phyloP scores from a whole-genome alignment of 208 protist genomes.

The Acanthamoeba divionensis region DNA sequence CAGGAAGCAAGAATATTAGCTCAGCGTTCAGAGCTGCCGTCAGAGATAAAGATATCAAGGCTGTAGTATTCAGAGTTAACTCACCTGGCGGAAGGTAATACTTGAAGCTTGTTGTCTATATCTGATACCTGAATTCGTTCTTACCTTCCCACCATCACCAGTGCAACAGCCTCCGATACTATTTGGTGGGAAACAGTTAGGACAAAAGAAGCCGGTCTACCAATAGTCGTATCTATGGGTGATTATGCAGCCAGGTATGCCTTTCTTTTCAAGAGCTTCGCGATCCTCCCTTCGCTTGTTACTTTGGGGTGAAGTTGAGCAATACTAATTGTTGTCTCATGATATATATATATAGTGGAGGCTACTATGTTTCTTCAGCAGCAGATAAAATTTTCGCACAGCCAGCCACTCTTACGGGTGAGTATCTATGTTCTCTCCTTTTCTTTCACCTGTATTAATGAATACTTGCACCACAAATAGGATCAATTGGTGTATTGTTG shows the following conservation, averaged over 20 bases:
- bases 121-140: not conserved
- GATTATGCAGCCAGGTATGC: not conserved
- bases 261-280: too few relatives aligned
- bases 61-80: not conserved
- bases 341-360: not conserved
- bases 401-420: slow-evolving; percentile 27
- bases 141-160: not conserved
- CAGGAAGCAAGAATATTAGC: slow-evolving; percentile 7
- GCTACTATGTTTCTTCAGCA: not conserved
- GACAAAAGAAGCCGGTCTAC: not conserved
- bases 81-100: slow-evolving; percentile 34
- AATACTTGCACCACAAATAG: too few relatives aligned
- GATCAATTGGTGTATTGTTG: slow-evolving; percentile 18
- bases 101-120: not conserved
- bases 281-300: too few relatives aligned
- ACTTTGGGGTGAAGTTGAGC: too few relatives aligned
- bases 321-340: too few relatives aligned
- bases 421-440: too few relatives aligned
- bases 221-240: slow-evolving; percentile 36
- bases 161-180: slow-evolving; percentile 3
- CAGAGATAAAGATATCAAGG: not conserved
- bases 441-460: too few relatives aligned
- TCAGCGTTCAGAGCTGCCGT: not conserved
- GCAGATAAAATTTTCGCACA: slow-evolving; percentile 6
- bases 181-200: slow-evolving; percentile 36